Conservation (phyloP, 176 grass and related monocot species). For the Triticum urartu region DNA sequence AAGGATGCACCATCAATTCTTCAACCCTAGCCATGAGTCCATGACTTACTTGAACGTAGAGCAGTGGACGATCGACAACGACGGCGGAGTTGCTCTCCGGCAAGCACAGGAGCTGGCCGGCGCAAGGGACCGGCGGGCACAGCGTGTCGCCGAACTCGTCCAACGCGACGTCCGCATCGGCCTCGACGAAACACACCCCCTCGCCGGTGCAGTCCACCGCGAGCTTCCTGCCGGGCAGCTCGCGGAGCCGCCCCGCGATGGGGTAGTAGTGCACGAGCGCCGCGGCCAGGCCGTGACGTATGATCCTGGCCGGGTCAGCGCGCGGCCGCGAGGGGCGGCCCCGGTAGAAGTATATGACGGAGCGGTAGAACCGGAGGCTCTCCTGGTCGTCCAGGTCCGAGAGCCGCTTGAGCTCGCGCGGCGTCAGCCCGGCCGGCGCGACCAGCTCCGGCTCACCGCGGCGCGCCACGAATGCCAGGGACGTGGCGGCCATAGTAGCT, state of each 20-base stretch:
- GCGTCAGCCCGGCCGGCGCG: constrained; percentile 13
- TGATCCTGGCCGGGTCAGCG: constrained; percentile 18
- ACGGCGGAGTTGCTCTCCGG: constrained; percentile 24
- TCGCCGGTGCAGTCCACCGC: constrained; percentile 47
- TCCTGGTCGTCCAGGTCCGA: constrained; percentile 55
- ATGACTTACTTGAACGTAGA: constrained; percentile 34
- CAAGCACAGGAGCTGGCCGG: constrained; percentile 33
- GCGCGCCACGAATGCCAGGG: constrained; percentile 18
- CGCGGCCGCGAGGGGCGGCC: not conserved
- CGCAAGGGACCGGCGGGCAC: constrained; percentile 29
- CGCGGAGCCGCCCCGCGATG: constrained; percentile 39
- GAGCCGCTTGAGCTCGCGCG: constrained; percentile 32
- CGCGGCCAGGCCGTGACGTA: constrained; percentile 5
- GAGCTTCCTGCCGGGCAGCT: constrained; percentile 35
- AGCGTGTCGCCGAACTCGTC: constrained; percentile 13
- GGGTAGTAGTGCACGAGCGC: constrained; percentile 47
- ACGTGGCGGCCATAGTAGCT: not conserved
- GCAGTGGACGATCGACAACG: constrained; percentile 19
- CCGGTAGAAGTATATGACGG: constrained; percentile 30
- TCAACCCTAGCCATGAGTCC: not conserved
- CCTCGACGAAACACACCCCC: constrained; percentile 43
- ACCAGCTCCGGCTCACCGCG: constrained; percentile 26
- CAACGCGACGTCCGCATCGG: constrained; percentile 30
- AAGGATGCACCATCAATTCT: not conserved
- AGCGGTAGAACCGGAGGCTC: constrained; percentile 36